Evolutionary conservation across 495 filamentous ascomycete species (phyloP).

Genomic region (Aspergillus conjunctus): DNA sequence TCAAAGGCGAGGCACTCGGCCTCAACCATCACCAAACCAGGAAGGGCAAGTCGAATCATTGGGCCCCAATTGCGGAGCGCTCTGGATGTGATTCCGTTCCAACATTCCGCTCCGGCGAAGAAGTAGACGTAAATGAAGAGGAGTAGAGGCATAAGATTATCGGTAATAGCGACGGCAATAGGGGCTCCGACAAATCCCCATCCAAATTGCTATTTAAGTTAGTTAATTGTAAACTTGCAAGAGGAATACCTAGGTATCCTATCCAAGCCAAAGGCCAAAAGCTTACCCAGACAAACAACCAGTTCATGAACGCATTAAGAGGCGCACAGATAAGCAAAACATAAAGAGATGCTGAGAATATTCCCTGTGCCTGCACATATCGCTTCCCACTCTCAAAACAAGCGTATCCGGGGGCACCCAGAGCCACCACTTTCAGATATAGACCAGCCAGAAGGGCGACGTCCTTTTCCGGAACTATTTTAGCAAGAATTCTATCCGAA

Average conservation of each 20-base stretch:
- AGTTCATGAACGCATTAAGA: slow-evolving; percentile 72
- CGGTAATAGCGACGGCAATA: slow-evolving; percentile 78
- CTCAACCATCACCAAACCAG: slow-evolving; percentile 88
- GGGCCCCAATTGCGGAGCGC: slow-evolving; percentile 82
- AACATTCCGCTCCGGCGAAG: slow-evolving; percentile 62
- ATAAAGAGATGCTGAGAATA: slow-evolving; percentile 68
- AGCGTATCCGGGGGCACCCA: slow-evolving; percentile 71
- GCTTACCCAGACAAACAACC: slow-evolving; percentile 71
- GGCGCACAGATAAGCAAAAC: slow-evolving; percentile 70
- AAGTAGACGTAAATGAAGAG: slow-evolving; percentile 71
- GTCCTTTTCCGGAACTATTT: slow-evolving; percentile 66
- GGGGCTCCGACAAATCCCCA: slow-evolving; percentile 86
- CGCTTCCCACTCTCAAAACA: slow-evolving; percentile 73
- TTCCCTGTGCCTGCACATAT: slow-evolving; percentile 73
- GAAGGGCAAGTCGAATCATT: slow-evolving; percentile 83
- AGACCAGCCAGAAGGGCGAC: slow-evolving; percentile 64
- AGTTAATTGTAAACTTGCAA: background rate
- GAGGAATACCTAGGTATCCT: background rate
- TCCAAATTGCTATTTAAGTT: slow-evolving; percentile 54
- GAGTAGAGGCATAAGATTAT: slow-evolving; percentile 75
- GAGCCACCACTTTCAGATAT: slow-evolving; percentile 66
- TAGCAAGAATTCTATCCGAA: slow-evolving; percentile 59
- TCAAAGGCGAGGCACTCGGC: slow-evolving; percentile 89
- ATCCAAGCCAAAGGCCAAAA: background rate
- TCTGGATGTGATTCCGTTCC: slow-evolving; percentile 73